Conservation (phyloP, 2,329 filamentous ascomycete genomes). For the Pseudocercospora pini-densiflorae region DNA sequence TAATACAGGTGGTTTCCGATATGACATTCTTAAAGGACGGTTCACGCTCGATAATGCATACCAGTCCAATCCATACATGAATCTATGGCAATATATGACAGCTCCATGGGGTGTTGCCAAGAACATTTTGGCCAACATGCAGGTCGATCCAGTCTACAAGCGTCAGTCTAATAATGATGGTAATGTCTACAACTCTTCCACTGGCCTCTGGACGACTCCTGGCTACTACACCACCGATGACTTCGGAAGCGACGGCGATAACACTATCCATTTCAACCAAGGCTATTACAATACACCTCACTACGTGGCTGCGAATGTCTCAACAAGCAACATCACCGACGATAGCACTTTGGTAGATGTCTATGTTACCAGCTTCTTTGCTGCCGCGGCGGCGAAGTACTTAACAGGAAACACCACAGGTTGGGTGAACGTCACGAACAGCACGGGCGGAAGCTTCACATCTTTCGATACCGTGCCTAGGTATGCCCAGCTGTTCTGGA, state of each 20-base stretch:
- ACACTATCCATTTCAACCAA: slow-evolving; percentile 53
- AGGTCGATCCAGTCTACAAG: slow-evolving; percentile 34
- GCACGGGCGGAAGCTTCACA: slow-evolving; percentile 23
- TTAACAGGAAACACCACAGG: slow-evolving; percentile 25
- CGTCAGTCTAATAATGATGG: slow-evolving; percentile 17
- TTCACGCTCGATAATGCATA: slow-evolving; percentile 62
- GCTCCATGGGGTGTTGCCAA: slow-evolving; percentile 28
- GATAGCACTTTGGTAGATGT: slow-evolving; percentile 29
- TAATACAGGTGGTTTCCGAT: slow-evolving; percentile 66
- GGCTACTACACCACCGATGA: slow-evolving; percentile 63
- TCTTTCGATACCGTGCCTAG: slow-evolving; percentile 26
- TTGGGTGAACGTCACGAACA: slow-evolving; percentile 28
- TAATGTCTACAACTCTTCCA: slow-evolving; percentile 21
- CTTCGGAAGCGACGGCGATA: slow-evolving; percentile 61
- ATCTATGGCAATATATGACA: slow-evolving; percentile 58
- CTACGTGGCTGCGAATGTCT: slow-evolving; percentile 29
- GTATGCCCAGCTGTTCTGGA: slow-evolving; percentile 26
- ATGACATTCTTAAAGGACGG: slow-evolving; percentile 66
- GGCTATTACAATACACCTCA: slow-evolving; percentile 21
- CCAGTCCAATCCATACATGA: slow-evolving; percentile 61
- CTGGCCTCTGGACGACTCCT: slow-evolving; percentile 39
- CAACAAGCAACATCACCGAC: slow-evolving; percentile 24
- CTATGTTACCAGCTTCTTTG: slow-evolving; percentile 28
- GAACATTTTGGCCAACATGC: slow-evolving; percentile 28
- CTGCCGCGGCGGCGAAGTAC: slow-evolving; percentile 24